phyloP scores from a whole-genome alignment of 148 eudicot genomes.

The Agrostemma githago region DNA sequence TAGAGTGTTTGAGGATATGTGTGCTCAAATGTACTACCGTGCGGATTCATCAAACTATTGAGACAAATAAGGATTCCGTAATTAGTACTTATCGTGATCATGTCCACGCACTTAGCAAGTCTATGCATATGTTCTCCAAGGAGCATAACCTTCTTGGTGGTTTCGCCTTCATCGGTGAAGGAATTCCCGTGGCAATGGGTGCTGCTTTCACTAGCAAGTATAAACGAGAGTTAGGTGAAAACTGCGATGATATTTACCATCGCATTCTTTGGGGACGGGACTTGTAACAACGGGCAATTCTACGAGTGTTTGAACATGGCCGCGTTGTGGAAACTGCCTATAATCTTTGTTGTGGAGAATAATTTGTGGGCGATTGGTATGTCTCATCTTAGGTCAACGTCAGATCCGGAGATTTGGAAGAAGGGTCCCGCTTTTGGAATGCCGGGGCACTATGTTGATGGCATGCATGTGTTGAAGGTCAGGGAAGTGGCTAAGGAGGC shows the following conservation, averaged over 20 bases:
- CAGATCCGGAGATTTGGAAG: slow-evolving; percentile 94
- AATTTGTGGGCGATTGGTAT: slow-evolving; percentile 99
- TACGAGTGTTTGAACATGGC: slow-evolving; percentile 99
- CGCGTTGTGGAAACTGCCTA: slow-evolving; percentile 87
- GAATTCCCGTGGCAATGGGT: slow-evolving; percentile 91
- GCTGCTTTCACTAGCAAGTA: slow-evolving; percentile 84
- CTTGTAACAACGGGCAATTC: slow-evolving; percentile 93
- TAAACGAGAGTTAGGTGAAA: slow-evolving; percentile 69
- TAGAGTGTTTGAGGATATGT: slow-evolving; percentile 86
- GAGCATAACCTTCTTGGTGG: slow-evolving; percentile 95
- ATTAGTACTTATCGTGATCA: slow-evolving; percentile 91
- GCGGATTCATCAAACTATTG: slow-evolving; percentile 87
- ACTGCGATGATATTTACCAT: slow-evolving; percentile 84
- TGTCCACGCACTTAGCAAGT: slow-evolving; percentile 82
- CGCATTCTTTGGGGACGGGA: slow-evolving; percentile 92
- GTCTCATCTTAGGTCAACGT: slow-evolving; percentile 93
- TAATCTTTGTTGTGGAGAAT: slow-evolving; percentile 92
- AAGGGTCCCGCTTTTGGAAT: slow-evolving; percentile 96
- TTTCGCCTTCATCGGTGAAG: slow-evolving; percentile 94
- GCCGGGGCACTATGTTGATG: slow-evolving; percentile 94
- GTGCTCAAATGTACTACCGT: slow-evolving; percentile 95
- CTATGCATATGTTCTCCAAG: slow-evolving; percentile 97
- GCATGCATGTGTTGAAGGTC: slow-evolving; percentile 96
- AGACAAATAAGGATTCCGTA: slow-evolving; percentile 66
- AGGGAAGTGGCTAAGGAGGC: slow-evolving; percentile 95